These are phyloP conservation scores for Azolla pinnata DNA, from an alignment of 75 land plant species.

Conservation along the genomic window DNA sequence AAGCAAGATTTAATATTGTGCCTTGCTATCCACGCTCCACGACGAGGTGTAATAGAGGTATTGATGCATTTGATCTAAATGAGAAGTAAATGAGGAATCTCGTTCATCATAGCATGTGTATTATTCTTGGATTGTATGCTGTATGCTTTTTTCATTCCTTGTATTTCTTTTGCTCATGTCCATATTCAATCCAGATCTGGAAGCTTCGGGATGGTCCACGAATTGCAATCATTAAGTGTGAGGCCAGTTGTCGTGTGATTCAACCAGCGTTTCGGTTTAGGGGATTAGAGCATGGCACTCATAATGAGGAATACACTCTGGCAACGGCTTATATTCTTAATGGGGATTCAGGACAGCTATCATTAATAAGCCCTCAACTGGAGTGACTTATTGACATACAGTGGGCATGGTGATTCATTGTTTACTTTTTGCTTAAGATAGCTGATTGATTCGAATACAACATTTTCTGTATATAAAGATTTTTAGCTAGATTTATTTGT, in stretches of 20 bases:
- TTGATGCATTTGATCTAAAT: background rate
- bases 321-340: constrained; percentile 51
- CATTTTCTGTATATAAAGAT: too few relatives aligned
- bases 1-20: constrained; percentile 78
- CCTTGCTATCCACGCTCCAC: constrained; percentile 88
- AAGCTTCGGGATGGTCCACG: constrained; percentile 65
- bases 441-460: too few relatives aligned
- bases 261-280: constrained; percentile 46
- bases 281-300: constrained; percentile 17
- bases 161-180: too few relatives aligned
- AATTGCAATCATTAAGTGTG: constrained; percentile 35
- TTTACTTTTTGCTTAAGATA: too few relatives aligned
- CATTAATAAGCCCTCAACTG: constrained; percentile 32
- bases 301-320: constrained; percentile 29
- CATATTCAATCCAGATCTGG: constrained; percentile 55
- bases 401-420: too few relatives aligned
- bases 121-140: background rate
- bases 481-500: too few relatives aligned
- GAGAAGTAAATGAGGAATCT: background rate
- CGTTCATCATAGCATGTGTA: background rate
- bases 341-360: constrained; percentile 70
- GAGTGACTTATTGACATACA: too few relatives aligned
- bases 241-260: constrained; percentile 52
- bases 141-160: background rate
- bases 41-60: constrained; percentile 91